These are phyloP conservation scores for Protomyces inouyei DNA, from an alignment of 1,139 yeast genomes.

Conservation along the genomic window DNA sequence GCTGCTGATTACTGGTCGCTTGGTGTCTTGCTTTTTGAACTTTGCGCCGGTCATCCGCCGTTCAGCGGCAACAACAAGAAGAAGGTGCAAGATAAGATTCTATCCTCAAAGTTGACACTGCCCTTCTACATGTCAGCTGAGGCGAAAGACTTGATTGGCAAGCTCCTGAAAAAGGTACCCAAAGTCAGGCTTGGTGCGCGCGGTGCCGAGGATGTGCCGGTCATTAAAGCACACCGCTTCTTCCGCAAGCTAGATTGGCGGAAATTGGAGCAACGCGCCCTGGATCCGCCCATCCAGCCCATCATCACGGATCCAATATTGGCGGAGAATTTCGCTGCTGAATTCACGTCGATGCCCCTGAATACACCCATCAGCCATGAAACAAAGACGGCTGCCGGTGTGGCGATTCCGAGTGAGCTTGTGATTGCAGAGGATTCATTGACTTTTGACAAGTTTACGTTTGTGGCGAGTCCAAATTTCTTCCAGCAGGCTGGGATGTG, in stretches of 20 bases:
- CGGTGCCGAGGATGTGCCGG: slow-evolving; percentile 55
- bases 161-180: slow-evolving; percentile 70
- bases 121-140: slow-evolving; percentile 81
- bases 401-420: slow-evolving; percentile 6
- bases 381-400: not conserved
- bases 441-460: slow-evolving; percentile 24
- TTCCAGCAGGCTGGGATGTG: slow-evolving; percentile 4
- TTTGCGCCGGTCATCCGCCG: slow-evolving; percentile 89
- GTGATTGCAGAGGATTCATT: not conserved
- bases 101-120: slow-evolving; percentile 65
- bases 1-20: slow-evolving; percentile 97
- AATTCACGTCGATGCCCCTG: slow-evolving; percentile 69
- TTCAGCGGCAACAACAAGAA: slow-evolving; percentile 86
- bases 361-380: slow-evolving; percentile 5
- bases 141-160: slow-evolving; percentile 74
- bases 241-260: slow-evolving; percentile 78
- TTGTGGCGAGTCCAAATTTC: slow-evolving; percentile 23
- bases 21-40: slow-evolving; percentile 82
- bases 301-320: slow-evolving; percentile 74
- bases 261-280: slow-evolving; percentile 50
- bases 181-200: slow-evolving; percentile 58
- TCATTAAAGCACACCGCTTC: slow-evolving; percentile 64
- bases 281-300: slow-evolving; percentile 79
- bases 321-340: slow-evolving; percentile 88
- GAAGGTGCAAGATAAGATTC: slow-evolving; percentile 72